Evolutionary conservation across 1,284 basidiomycete species (phyloP), one percentile per base, ranked within the genome.

Genomic region (Cryptococcus sp.): DNA sequence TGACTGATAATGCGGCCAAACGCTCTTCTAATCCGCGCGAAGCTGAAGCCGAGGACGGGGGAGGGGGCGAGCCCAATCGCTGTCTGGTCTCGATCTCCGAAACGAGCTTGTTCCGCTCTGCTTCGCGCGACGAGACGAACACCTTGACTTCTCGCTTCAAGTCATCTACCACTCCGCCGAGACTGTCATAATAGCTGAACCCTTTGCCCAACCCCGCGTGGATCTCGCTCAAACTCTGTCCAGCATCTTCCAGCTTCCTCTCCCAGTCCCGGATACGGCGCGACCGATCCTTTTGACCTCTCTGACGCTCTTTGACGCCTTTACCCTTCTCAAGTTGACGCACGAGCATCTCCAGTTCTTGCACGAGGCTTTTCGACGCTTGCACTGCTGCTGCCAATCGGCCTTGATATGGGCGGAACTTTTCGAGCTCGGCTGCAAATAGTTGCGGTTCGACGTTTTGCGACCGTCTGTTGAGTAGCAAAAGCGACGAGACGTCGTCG

Each of bases 401-500:
- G 50, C 88, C 85, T 75, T 96, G 93, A 72, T 91, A 93, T 1
- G 93, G 91, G 22, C 86, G 84, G 82, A 97, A 98, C 79, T 98
- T 98, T 77, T 97, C 94, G 17, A 98, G 85, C 77, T 98, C 94
- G 6, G 88, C 85, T 0, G 92, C 90, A 69, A 98, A 98, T 17
- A 98, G 82, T 1, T 90, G 85, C 0, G 90, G 88, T 67, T 98
- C 93, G 4, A 90, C 88, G 41, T 87, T 86, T 25, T 86, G 84
- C 61, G 92, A 89, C 17, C 93, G 88, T 16, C 92, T 86, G 73
- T 97, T 96, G 53, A 98, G 85, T 2, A 99, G 85, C 0, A 99
- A 84, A 0, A 97, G 82, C 72, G 96, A 93, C 0, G 94, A 98
- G 10, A 99, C 95, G 69, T 99, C 96, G 78, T 99, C 96, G 30